phyloP scores from a whole-genome alignment of 2,329 filamentous ascomycete species.

The Botrytis cinerea region DNA sequence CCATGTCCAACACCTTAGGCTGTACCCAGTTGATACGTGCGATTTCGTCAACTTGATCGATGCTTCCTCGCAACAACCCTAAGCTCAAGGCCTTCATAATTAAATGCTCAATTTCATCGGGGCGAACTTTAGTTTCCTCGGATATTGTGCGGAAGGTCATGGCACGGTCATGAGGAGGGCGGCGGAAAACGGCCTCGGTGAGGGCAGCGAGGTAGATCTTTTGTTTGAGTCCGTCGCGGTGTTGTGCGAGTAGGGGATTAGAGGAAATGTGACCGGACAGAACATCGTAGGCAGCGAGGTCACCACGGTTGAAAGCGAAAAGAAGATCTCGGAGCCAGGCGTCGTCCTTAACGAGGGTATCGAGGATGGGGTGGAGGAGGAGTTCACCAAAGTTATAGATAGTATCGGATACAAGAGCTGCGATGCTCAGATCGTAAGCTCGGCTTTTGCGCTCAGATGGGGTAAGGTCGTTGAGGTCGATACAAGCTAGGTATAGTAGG shows the following conservation, averaged over 20 bases:
- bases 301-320: constrained; percentile 95
- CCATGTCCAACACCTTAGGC: constrained; percentile 94
- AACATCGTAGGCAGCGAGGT: constrained; percentile 82
- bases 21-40: constrained; percentile 98
- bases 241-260: constrained; percentile 75
- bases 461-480: constrained; percentile 76
- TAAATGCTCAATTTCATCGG: constrained; percentile 92
- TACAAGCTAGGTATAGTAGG: constrained; percentile 94
- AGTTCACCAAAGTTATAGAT: constrained; percentile 99
- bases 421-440: constrained; percentile 90
- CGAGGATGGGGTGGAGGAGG: constrained; percentile 93
- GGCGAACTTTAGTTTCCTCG: constrained; percentile 86
- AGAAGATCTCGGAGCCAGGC: constrained; percentile 93
- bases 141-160: constrained; percentile 91
- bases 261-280: constrained; percentile 79
- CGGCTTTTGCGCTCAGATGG: constrained; percentile 75
- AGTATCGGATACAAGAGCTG: constrained; percentile 86
- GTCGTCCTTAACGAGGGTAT: constrained; percentile 76
- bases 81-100: constrained; percentile 99
- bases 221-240: constrained; percentile 84
- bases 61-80: constrained; percentile 84
- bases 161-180: constrained; percentile 90
- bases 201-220: constrained; percentile 97
- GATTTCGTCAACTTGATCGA: constrained; percentile 93
- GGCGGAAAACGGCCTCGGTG: constrained; percentile 93